Base-by-base conservation (phyloP, 306 rosid genomes). In the Ceratonia siliqua region DNA sequence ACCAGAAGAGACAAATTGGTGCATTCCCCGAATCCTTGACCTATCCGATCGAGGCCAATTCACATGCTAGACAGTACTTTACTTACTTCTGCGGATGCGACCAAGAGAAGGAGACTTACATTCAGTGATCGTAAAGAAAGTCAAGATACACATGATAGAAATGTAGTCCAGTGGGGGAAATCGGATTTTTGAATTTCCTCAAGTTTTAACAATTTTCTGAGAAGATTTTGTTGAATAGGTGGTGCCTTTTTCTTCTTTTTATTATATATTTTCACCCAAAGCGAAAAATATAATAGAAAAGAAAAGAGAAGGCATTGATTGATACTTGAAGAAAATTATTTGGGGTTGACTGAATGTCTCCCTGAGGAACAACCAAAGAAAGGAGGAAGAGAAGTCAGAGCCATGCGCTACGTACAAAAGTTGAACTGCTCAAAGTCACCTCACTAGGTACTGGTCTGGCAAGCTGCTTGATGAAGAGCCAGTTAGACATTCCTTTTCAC, bases 71-170 rank as follows among this genome's bases (percentile, higher is more conserved):
- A 68, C 18, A 79, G 70, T 61, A 71, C 86, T 38, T 52, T 75
- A 52, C 67, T 78, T 30, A 62, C 79, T 39, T 71, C 75, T 45
- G 17, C 79, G 5, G 62, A 62, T 35, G 50, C 50, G 66, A 41
- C 55, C 20, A 83, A 85, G 65, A 82, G 84, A 74, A 85, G 78
- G 50, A 43, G 73, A 57, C 73, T 76, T 49, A n/a, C 70, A 21
- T 74, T 80, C 58, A 65, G 46, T 14, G 54, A 78, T 69, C 32
- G 50, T 50, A 78, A 62, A 46, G 77, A 78, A 62, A 59, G 36
- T 2, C 22, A 21, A 46, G 77, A 57, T 13, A 56, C 27, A 17
- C 58, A 50, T 18, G 85, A 80, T 15, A 64, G 35, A 25, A 73
- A 85, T 58, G 75, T 81, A 64, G 52, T 72, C 66, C 62, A 73